These are phyloP conservation scores for Tylopilus orsonianus DNA, from an alignment of 1,284 basidiomycete species.

Conservation along the genomic window DNA sequence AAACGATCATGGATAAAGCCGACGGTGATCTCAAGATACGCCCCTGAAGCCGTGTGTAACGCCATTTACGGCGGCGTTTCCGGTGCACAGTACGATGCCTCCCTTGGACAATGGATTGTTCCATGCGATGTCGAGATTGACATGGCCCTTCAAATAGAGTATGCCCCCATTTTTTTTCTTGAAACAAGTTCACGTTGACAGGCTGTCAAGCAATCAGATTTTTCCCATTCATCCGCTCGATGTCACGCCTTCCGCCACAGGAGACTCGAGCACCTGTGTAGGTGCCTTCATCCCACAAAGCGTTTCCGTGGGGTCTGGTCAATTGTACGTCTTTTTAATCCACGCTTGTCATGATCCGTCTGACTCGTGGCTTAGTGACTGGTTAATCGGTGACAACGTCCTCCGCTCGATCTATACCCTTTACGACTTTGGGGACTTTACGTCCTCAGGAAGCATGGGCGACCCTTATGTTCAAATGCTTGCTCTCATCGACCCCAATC, in stretches of 20 bases:
- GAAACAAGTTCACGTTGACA: conserved; percentile 9
- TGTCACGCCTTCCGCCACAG: conserved; percentile 49
- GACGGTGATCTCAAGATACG: conserved; percentile 60
- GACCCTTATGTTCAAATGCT: conserved; percentile 75
- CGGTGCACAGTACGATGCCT: conserved; percentile 55
- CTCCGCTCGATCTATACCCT: conserved; percentile 81
- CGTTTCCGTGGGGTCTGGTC: conserved; percentile 51
- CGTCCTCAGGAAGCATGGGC: conserved; percentile 59
- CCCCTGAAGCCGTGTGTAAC: conserved; percentile 56
- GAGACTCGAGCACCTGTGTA: conserved; percentile 51
- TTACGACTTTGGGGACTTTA: conserved; percentile 85
- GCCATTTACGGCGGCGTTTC: conserved; percentile 64
- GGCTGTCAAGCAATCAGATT: conserved; percentile 51
- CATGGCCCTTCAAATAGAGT: conserved; percentile 75
- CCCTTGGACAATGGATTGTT: conserved; percentile 60
- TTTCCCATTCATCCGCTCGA: conserved; percentile 78
- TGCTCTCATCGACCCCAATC: conserved; percentile 62
- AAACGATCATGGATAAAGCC: conserved; percentile 2
- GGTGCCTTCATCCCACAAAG: conserved; percentile 71
- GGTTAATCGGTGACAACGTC: conserved; percentile 80
- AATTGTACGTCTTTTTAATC: conserved; percentile 54
- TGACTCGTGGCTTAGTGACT: conserved; percentile 50
- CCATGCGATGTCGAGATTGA: conserved; percentile 72
- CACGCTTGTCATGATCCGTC: conserved; percentile 3
- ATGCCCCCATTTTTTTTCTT: conserved; percentile 29